A percentile compares a stretch with the other conserved stretches of the same genome.
phyloP scores from a whole-genome alignment of 306 rosid species.

The Morella rubra region DNA sequence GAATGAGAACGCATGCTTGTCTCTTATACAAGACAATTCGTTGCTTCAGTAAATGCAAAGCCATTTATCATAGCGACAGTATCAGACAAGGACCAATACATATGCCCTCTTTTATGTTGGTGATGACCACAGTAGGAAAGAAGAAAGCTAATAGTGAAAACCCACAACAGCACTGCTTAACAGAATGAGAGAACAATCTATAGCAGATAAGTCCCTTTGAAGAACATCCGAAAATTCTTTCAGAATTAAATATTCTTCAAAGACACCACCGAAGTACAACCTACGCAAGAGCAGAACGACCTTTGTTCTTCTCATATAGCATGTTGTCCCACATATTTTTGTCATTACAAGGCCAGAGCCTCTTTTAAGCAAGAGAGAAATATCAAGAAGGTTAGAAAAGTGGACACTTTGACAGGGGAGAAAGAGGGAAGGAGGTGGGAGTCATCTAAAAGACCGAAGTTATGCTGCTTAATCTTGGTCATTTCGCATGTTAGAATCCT shows the following conservation, averaged over 20 bases:
- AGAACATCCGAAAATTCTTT: background rate
- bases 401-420: background rate
- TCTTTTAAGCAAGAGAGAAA: background rate
- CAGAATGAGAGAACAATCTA: background rate
- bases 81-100: too few relatives aligned
- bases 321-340: background rate
- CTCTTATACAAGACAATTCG: too few relatives aligned
- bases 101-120: background rate
- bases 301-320: background rate
- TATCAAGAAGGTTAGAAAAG: background rate
- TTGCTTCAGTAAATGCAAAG: too few relatives aligned
- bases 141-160: background rate
- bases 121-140: background rate
- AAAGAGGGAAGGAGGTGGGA: background rate
- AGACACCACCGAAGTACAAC: background rate
- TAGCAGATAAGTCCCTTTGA: background rate
- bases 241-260: background rate
- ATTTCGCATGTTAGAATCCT: background rate
- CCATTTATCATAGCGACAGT: too few relatives aligned
- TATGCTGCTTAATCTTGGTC: background rate
- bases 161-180: background rate
- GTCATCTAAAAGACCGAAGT: background rate
- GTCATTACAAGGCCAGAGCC: background rate
- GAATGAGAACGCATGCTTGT: too few relatives aligned
- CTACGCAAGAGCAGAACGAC: background rate